Evolutionary conservation across 2,329 filamentous ascomycete species (phyloP).

Genomic region (Lachnellula subtilissima): DNA sequence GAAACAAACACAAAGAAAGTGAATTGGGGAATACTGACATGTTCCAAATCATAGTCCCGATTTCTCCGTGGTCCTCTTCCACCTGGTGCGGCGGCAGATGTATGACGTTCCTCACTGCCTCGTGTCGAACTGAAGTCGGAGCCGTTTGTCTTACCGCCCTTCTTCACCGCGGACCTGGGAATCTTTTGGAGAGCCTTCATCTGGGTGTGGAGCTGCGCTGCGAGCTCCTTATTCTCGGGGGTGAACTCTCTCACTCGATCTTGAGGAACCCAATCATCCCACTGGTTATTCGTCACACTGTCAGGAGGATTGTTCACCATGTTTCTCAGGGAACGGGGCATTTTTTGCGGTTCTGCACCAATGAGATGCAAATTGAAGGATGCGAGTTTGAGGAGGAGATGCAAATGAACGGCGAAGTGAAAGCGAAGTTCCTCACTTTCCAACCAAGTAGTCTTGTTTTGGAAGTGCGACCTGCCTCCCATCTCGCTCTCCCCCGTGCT

Average conservation of each 20-base stretch:
- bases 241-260: constrained; percentile 92
- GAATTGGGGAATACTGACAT: constrained; percentile 50
- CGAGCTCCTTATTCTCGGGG: constrained; percentile 90
- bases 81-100: constrained; percentile 50
- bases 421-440: background rate
- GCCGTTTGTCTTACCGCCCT: constrained; percentile 49
- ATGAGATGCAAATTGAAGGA: constrained; percentile 28
- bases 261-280: constrained; percentile 97
- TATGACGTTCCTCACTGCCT: constrained; percentile 73
- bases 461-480: background rate
- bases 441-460: background rate
- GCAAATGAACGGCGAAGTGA: background rate
- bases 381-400: background rate
- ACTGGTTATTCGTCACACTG: constrained; percentile 44
- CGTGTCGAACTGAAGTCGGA: constrained; percentile 60
- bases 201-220: constrained; percentile 66
- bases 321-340: background rate
- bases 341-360: background rate
- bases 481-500: background rate
- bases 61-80: constrained; percentile 67
- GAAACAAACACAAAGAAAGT: background rate
- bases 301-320: constrained; percentile 19
- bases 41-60: constrained; percentile 78
- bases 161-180: constrained; percentile 43
- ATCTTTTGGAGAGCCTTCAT: constrained; percentile 42